These are phyloP conservation scores for Metarhizium guizhouense DNA, from an alignment of 2,329 filamentous ascomycete species.

Conservation along the genomic window DNA sequence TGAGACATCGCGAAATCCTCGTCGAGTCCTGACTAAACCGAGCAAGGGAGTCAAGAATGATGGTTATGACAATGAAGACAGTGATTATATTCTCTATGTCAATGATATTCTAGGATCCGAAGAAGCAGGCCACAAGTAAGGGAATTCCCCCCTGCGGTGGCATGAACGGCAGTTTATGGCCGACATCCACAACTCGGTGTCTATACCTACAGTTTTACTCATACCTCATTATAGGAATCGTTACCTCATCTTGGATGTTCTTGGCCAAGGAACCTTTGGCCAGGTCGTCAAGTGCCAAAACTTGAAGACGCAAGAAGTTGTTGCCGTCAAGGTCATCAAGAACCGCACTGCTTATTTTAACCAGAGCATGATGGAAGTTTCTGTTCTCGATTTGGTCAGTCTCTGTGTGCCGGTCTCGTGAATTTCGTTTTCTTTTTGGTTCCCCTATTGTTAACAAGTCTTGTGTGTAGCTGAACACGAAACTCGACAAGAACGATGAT, in stretches of 20 bases:
- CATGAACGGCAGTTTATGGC: neutral
- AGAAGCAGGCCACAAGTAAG: slow-evolving; percentile 91
- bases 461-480: slow-evolving; percentile 70
- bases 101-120: slow-evolving; percentile 98
- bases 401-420: neutral
- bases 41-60: slow-evolving; percentile 99
- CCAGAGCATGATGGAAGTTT: slow-evolving; percentile 99
- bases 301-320: slow-evolving; percentile 94
- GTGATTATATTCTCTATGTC: slow-evolving; percentile 97
- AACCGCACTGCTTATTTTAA: slow-evolving; percentile 99
- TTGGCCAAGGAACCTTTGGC: slow-evolving; percentile 95
- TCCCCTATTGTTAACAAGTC: slow-evolving; percentile 14
- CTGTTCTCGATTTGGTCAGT: slow-evolving; percentile 82
- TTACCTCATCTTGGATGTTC: slow-evolving; percentile 92
- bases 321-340: slow-evolving; percentile 98
- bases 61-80: slow-evolving; percentile 97
- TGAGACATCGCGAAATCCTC: slow-evolving; percentile 92
- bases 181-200: neutral
- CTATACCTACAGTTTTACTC: neutral
- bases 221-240: slow-evolving; percentile 55
- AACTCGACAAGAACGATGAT: slow-evolving; percentile 98
- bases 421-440: too few species aligned
- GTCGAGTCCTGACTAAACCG: slow-evolving; percentile 91
- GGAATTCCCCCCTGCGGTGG: slow-evolving; percentile 17
- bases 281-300: slow-evolving; percentile 99